Base-by-base conservation (phyloP, 257 asterid genomes). In the Fraxinus anomala region DNA sequence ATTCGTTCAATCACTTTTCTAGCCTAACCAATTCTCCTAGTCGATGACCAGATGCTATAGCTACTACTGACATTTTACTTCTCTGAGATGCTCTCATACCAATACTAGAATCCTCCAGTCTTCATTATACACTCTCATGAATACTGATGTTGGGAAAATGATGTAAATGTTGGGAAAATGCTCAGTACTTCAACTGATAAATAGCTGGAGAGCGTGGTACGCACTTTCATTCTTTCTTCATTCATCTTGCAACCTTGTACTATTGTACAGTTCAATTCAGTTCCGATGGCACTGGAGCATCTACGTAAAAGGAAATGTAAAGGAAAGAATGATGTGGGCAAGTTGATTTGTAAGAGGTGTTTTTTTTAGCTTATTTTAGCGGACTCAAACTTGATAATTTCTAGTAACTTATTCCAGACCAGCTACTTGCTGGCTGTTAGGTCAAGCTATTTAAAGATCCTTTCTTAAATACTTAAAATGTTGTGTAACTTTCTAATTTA, bases 1-100 rank as follows among this genome's bases (percentile, higher is more conserved):
- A 68, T 84, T 90, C 19, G 89, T 88, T 44, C 82, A 86, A 65
- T 82, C 93, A 31, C 83, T 91, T 76, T 96, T 95, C 89, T 73
- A 77, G 81, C 77, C 28, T 77, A 72, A 82, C 83, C 36, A 82
- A 70, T 44, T 68, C 68, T 67, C 83, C 76, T 54, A 83, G 73
- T 76, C 4, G 80, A 42, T 72, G 80, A 80, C 78, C 72, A 71
- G 84, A 83, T 71, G 73, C 76, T 73, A 70, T 78, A 78, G 76
- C 80, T 65, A 74, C 77, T 44, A 59, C 82, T 67, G 80, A 79
- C 88, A 66, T 82, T 74, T 74, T 73, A 75, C 83, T 68, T 78
- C 72, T 82, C 36, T 65, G 81, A 83, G 80, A 47, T 40, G 77
- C 73, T 40, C 26, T 61, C 16, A 31, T 71, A 78, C 63, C 28